Evolutionary conservation across 202 grass and related monocot genomes (phyloP), one percentile per base, ranked within the genome.

Genomic region (Setaria viridis): DNA sequence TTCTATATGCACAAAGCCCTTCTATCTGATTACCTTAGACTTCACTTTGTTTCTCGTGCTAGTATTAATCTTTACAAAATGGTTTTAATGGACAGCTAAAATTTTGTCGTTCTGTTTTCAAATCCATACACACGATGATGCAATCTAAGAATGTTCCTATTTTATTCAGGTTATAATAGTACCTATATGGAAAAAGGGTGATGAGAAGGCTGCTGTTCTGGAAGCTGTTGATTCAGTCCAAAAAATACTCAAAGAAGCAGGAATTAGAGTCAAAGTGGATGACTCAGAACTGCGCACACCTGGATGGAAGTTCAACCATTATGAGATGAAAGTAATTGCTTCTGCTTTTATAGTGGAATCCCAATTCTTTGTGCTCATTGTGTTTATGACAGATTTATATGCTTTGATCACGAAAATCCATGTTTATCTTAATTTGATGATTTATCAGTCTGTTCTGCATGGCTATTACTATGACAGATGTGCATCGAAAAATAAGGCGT

Each of bases 251-350:
- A 94, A 94, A 78, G 88, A 87, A 89, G 93, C 86, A 67, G 93
- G 90, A 75, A 92, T 99, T 29, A 93, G 89, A 88, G 88, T 99
- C 50, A 99, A 99, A 95, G 82, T 99, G 74, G 96, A 99, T 57
- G 91, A 94, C 73, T 92, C 93, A 11, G 96, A 94, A 29, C 77
- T 92, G 79, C 84, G 87, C 25, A 92, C 92, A 63, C 96, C 96
- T 11, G 93, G 96, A 72, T 99, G 93, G 90, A 96, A 99, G 77
- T 99, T 95, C 66, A 99, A 99, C 80, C 92, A 92, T 80, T 99
- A 94, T 88, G 96, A 99, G 86, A 99, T 95, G 96, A 99, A 99
- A 89, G 96, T 95, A 95, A 83, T 68, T 55, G 55, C 32, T 81
- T 81, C 17, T 50, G 19, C 83, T 48, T 11, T 78, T 77, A 11